phyloP scores from a whole-genome alignment of 352 stramenopile species.

The Peronosclerospora sorghi region DNA sequence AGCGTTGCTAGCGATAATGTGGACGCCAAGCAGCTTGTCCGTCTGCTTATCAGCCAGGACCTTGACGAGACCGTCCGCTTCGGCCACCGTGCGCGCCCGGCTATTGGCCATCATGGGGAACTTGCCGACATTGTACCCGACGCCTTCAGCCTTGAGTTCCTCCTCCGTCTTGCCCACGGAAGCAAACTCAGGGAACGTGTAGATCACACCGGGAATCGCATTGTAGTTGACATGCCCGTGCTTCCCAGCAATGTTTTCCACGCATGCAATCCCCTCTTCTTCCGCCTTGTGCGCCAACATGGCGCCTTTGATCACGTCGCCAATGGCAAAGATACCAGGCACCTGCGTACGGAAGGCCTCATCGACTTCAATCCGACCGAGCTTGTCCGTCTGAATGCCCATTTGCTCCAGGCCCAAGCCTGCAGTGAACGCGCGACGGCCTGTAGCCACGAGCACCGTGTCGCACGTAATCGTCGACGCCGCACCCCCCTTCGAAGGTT shows the following conservation, averaged over 20 bases:
- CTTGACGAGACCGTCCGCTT: constrained; percentile 96
- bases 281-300: constrained; percentile 99
- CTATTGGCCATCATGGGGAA: constrained; percentile 98
- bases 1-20: constrained; percentile 98
- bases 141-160: constrained; percentile 91
- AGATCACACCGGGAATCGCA: constrained; percentile 97
- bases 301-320: constrained; percentile 95
- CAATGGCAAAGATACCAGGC: constrained; percentile 92
- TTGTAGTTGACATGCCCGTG: constrained; percentile 99
- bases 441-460: constrained; percentile 76
- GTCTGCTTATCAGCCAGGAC: constrained; percentile 95
- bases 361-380: constrained; percentile 95
- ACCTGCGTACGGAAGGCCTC: constrained; percentile 94
- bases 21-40: constrained; percentile 96
- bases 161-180: constrained; percentile 96
- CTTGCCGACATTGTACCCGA: constrained; percentile 94
- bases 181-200: constrained; percentile 95
- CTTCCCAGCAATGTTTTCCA: constrained; percentile 95
- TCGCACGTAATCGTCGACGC: constrained; percentile 59
- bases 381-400: constrained; percentile 95
- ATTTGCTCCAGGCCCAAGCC: constrained; percentile 94
- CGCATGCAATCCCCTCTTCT: constrained; percentile 96
- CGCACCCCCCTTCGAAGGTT: constrained; percentile 66
- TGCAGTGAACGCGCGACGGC: constrained; percentile 92
- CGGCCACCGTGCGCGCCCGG: constrained; percentile 89